These are phyloP conservation scores for Setaria italica DNA, from an alignment of 202 grass and related monocot genomes.

Conservation along the genomic window DNA sequence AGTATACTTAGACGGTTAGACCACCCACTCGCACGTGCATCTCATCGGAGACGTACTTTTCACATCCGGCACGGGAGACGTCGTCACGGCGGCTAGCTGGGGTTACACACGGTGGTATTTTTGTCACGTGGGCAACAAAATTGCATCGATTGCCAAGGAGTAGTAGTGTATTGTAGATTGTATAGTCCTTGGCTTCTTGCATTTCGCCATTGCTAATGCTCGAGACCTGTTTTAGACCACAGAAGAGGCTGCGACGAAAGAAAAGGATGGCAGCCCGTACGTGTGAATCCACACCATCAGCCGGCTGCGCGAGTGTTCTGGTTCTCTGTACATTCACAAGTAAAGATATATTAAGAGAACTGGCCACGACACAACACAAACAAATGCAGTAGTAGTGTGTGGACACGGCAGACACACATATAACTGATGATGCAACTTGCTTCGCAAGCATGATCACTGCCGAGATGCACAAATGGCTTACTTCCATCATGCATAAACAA, in stretches of 20 bases:
- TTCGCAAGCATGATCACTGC: background rate
- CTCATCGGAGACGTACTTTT: background rate
- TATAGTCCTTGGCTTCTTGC: background rate
- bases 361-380: background rate
- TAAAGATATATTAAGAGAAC: background rate
- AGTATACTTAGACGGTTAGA: background rate
- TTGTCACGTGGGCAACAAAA: conserved; percentile 6
- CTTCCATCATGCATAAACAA: background rate
- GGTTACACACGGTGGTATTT: background rate
- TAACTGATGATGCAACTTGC: conserved; percentile 14
- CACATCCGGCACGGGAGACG: background rate
- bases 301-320: background rate
- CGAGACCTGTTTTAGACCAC: background rate
- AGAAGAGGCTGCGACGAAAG: background rate
- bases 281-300: background rate
- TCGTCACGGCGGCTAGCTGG: background rate
- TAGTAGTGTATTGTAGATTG: background rate
- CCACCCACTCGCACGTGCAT: background rate
- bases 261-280: background rate
- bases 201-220: background rate
- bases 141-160: too few relatives aligned
- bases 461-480: background rate
- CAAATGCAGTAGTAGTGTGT: background rate
- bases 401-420: background rate
- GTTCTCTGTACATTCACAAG: conserved; percentile 15